These are phyloP conservation scores for Tuber calosporum DNA, from an alignment of 495 filamentous ascomycete species.

Conservation along the genomic window DNA sequence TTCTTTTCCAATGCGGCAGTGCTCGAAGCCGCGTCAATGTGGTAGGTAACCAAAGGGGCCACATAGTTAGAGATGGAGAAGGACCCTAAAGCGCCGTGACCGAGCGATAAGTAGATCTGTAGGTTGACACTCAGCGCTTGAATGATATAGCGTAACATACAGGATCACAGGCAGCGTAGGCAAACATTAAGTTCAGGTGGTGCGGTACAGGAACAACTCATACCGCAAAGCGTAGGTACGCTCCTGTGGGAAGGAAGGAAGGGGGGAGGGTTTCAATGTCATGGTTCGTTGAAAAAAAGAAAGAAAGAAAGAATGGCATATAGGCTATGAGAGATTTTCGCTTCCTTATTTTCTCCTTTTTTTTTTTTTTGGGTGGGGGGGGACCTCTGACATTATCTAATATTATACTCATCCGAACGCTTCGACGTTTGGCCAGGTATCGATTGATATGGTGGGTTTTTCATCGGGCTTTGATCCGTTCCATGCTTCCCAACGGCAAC, in stretches of 20 bases:
- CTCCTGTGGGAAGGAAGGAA: neutral
- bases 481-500: neutral
- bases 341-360: neutral
- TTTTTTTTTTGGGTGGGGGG: too few species aligned
- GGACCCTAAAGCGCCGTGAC: neutral
- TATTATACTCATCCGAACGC: neutral
- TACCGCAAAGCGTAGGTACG: neutral
- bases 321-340: neutral
- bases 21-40: neutral
- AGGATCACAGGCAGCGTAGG: neutral
- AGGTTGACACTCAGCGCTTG: neutral
- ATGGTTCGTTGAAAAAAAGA: neutral
- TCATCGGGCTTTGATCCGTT: neutral
- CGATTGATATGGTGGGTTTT: neutral
- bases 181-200: neutral
- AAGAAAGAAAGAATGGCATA: neutral
- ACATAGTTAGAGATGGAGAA: neutral
- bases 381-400: neutral
- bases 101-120: neutral
- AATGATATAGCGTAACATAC: neutral
- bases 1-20: neutral
- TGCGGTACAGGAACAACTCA: neutral
- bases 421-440: neutral
- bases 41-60: neutral
- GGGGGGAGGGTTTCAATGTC: neutral